Base-by-base conservation (phyloP, 352 stramenopile species). In the Globisporangium echinulatum region DNA sequence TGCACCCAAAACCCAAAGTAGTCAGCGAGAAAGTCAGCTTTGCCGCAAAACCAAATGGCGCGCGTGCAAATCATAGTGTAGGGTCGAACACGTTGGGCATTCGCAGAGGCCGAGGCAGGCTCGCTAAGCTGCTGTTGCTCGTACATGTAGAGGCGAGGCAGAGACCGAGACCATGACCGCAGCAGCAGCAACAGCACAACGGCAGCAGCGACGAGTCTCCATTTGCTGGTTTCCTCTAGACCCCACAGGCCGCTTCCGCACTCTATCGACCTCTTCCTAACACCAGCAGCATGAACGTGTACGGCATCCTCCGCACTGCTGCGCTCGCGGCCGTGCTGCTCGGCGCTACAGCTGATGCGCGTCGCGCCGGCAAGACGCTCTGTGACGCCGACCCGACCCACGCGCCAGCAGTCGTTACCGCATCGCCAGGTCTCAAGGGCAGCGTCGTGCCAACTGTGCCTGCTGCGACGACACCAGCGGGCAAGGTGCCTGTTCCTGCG, bases 251-350 rank as follows among this genome's bases (percentile, higher is more conserved):
- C 15, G 14, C 11, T 46, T 15, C 37, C 44, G 10, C 14, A 17
- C 44, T 49, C 44, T 15, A 14, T n/a, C 44, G 15, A 36, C 40
- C 4, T 19, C 13, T 33, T 3, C 9, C 15, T 6, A 36, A 19
- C 17, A 17, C 56, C 36, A 61, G 44, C 6, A 49, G 3, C 42
- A 68, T 68, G 62, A 68, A 68, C 52, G 47, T 68, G 39, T 68
- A 61, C 17, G 52, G 58, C 17, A 52, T 66, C 10, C 52, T 65
- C 33, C 61, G 61, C 43, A 57, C 61, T 13, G 47, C 56, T 11
- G 42, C 62, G 54, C 58, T 68, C 57, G 59, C 58, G 51, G 52
- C 40, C 40, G 58, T 61, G 50, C 46, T 63, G n/a, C 36, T 64
- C 52, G 53, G 38, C 25, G 56, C 53, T 38, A 39, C 53, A 4